Conservation (phyloP, 2,329 filamentous ascomycete species). For the Xylariaceae sp. region DNA sequence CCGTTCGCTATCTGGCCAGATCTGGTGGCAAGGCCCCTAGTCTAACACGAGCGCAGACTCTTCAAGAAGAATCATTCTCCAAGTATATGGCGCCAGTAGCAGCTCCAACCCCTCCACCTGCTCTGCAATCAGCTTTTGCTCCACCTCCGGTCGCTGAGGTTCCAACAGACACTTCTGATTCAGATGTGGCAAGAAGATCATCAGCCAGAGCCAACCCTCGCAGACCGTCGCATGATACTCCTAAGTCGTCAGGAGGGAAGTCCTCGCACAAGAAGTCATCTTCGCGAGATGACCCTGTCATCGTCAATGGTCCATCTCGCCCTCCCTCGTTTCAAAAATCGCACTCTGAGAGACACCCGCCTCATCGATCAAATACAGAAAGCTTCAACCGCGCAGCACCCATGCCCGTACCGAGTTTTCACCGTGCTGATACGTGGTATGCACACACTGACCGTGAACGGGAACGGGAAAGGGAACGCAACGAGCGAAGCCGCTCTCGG, state of each 20-base stretch:
- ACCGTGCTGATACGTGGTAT: conserved; percentile 25
- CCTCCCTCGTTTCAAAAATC: conserved; percentile 23
- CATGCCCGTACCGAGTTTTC: conserved; percentile 15
- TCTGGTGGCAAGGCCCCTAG: conserved; percentile 23
- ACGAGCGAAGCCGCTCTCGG: conserved; percentile 15
- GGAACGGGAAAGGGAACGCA: conserved; percentile 19
- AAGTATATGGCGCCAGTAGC: conserved; percentile 23
- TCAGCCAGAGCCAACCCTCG: conserved; percentile 22
- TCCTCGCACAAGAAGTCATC: conserved; percentile 28
- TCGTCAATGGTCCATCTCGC: conserved; percentile 19
- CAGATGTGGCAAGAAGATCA: conserved; percentile 25
- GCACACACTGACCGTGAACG: conserved; percentile 17
- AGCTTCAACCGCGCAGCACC: conserved; percentile 19
- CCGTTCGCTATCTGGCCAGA: conserved; percentile 27
- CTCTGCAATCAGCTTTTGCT: conserved; percentile 19
- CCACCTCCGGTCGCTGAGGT: conserved; percentile 21
- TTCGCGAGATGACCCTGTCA: conserved; percentile 22
- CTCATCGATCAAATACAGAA: conserved; percentile 26
- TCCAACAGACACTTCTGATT: conserved; percentile 21
- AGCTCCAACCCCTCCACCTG: conserved; percentile 32
- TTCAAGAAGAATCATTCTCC: conserved; percentile 15
- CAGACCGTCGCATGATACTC: conserved; percentile 30
- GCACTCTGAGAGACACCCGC: conserved; percentile 11
- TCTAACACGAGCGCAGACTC: conserved; percentile 25
- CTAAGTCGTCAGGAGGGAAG: conserved; percentile 30